These are phyloP conservation scores for Conringia planisiliqua DNA, from an alignment of 345 rosid species.

Conservation along the genomic window DNA sequence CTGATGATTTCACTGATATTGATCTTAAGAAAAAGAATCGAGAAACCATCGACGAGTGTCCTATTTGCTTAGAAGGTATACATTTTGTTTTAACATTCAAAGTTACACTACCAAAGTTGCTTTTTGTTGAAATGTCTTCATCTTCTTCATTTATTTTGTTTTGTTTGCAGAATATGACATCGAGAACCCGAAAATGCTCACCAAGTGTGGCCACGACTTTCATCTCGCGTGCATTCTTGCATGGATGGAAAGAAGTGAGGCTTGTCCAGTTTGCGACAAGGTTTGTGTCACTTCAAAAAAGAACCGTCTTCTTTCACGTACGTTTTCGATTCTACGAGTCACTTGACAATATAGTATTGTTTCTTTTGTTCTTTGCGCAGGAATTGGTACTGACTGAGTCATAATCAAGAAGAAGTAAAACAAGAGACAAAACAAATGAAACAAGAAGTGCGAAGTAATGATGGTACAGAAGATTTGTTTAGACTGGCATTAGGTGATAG, in stretches of 20 bases:
- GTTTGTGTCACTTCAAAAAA: constrained; percentile 34
- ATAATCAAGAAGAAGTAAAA: neutral
- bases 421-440: neutral
- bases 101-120: neutral
- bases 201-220: constrained; percentile 80
- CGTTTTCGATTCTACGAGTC: neutral
- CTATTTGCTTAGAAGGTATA: constrained; percentile 95
- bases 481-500: constrained; percentile 2
- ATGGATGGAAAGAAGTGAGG: constrained; percentile 97
- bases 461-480: constrained; percentile 18
- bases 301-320: no score
- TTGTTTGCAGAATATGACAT: constrained; percentile 64
- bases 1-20: constrained; percentile 37
- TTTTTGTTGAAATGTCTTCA: neutral
- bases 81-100: constrained; percentile 9
- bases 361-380: neutral
- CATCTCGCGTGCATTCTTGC: constrained; percentile 87
- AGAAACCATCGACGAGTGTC: constrained; percentile 61
- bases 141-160: neutral
- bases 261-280: constrained; percentile 91
- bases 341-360: neutral
- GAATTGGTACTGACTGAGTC: constrained; percentile 19
- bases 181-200: constrained; percentile 75
- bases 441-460: neutral
- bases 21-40: constrained; percentile 38